phyloP scores from a whole-genome alignment of 257 asterid genomes.

The Plantago major region DNA sequence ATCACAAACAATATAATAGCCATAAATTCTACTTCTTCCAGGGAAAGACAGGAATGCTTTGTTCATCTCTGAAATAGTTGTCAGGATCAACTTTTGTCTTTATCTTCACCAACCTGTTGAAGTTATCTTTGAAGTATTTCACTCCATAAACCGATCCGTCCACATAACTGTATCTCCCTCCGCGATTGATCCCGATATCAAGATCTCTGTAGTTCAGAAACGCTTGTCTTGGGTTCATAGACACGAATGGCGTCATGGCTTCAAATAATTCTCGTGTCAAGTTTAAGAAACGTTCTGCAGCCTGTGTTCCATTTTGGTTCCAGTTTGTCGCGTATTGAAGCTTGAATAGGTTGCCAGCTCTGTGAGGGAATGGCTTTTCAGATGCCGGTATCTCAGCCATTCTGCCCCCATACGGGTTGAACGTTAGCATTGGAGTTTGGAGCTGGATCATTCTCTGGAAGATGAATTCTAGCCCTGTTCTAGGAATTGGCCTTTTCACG shows the following conservation, averaged over 20 bases:
- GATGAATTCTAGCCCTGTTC: constrained; percentile 22
- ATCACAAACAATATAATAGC: too few relatives aligned
- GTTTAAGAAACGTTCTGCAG: constrained; percentile 16
- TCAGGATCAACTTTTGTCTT: constrained; percentile 7
- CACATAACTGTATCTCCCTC: constrained; percentile 22
- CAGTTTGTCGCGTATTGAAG: constrained; percentile 24
- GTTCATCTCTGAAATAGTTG: constrained; percentile 38
- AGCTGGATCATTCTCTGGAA: constrained; percentile 27
- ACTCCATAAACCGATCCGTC: constrained; percentile 32
- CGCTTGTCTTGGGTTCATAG: constrained; percentile 29
- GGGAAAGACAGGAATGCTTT: constrained; percentile 30
- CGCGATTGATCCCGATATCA: constrained; percentile 27
- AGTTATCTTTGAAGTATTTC: neutral
- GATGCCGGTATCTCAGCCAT: constrained; percentile 32
- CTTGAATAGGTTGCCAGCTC: constrained; percentile 28
- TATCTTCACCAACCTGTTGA: constrained; percentile 7
- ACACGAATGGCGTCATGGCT: constrained; percentile 34
- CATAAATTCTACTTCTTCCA: neutral
- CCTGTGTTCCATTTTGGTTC: constrained; percentile 14
- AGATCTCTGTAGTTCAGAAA: constrained; percentile 37
- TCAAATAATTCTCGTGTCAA: constrained; percentile 26
- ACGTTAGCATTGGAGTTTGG: constrained; percentile 1
- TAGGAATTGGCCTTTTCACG: constrained; percentile 30
- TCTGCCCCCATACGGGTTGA: constrained; percentile 32
- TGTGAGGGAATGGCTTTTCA: constrained; percentile 30